Evolutionary conservation across 148 eudicot genomes (phyloP).

Genomic region (Oxyria digyna): DNA sequence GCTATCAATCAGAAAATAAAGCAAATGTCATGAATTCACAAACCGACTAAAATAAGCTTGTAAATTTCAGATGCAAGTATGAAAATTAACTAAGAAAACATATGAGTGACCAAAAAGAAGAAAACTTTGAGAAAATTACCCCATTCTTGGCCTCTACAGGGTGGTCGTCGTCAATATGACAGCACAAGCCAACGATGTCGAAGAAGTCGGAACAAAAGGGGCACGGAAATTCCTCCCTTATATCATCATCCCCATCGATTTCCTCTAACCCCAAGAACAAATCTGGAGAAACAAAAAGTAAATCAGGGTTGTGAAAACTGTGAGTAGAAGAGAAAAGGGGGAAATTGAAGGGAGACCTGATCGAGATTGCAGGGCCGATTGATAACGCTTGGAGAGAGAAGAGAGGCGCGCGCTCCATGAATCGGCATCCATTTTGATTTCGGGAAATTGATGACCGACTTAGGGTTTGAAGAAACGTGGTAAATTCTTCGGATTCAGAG

Average conservation of each 20-base stretch:
- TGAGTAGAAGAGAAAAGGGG: neutral
- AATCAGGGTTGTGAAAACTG: neutral
- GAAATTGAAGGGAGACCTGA: constrained; percentile 32
- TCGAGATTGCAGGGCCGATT: constrained; percentile 70
- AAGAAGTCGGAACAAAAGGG: constrained; percentile 78
- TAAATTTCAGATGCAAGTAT: neutral
- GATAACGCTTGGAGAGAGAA: constrained; percentile 64
- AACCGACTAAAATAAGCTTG: neutral
- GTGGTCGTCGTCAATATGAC: constrained; percentile 92
- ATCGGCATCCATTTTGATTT: constrained; percentile 53
- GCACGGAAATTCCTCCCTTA: constrained; percentile 86
- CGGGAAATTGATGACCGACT: neutral
- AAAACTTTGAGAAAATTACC: constrained; percentile 27
- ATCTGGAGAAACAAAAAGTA: constrained; percentile 26
- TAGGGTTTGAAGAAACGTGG: neutral
- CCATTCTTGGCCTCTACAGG: constrained; percentile 85
- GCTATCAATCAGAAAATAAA: neutral
- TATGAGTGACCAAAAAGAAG: neutral
- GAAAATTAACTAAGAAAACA: neutral
- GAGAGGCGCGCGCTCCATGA: constrained; percentile 79
- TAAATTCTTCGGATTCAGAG: neutral
- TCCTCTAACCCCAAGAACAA: constrained; percentile 86
- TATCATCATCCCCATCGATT: constrained; percentile 78
- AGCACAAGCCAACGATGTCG: constrained; percentile 86
- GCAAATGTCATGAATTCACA: neutral